Evolutionary conservation across 2,329 filamentous ascomycete genomes (phyloP), one percentile per base, ranked within the genome.

Genomic region (Graphilbum sp.): DNA sequence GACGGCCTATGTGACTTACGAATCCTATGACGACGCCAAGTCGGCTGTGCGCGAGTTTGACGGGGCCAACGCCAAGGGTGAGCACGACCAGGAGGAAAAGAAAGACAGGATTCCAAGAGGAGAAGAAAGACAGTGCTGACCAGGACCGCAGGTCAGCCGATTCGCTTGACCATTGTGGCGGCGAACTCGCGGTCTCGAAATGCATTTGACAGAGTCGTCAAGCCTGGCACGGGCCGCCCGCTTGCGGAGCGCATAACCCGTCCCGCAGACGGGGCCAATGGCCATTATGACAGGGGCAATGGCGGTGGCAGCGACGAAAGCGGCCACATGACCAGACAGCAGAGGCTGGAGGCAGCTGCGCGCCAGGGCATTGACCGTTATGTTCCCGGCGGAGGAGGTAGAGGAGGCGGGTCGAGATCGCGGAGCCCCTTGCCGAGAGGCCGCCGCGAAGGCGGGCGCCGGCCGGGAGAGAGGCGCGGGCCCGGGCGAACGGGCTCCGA

Each of bases 1-100:
- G 40, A 69, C 79, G 29, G 87, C 86, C 7, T 90, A 75, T 51
- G 80, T 95, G 35, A 87, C 79, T 9, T 94, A 92, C 59, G 70
- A 77, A 47, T 65, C 63, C 39, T 61, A 70, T 36, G 67, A 72
- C 35, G 81, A 94, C 55, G 87, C 87, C 10, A 63, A 69, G 48
- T 66, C 71, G 34, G 87, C 87, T 2, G 69, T 94, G 39, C 67
- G 65, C 38, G 79, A 94, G 49, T 95, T 80, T 52, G 79, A 95
- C 53, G 84, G 84, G 40, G 86, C 86, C 45, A 94, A 94, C 53
- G 87, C 87, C 41, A 87, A 90, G 49, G 80, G 79, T 68, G 62
- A 54, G 53, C 33, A 32, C n/a, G n/a, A n/a, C n/a, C n/a, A n/a
- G n/a, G n/a, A n/a, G n/a, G n/a, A n/a, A n/a, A n/a, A n/a, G n/a